Base-by-base conservation (phyloP, 495 filamentous ascomycete species). In the Letharia columbiana region DNA sequence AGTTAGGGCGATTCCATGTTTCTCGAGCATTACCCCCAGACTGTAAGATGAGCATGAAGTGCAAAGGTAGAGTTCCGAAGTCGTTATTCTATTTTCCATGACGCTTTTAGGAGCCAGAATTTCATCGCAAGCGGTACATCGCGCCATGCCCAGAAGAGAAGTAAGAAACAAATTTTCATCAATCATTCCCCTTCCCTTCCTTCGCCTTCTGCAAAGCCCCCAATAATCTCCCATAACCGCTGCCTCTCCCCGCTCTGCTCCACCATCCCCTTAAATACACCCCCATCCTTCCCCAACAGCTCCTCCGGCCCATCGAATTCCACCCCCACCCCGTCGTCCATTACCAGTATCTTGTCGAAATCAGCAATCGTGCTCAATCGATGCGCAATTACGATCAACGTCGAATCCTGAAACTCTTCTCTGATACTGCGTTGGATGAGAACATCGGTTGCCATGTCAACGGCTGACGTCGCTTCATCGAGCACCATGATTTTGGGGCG, bases 391-490 rank as follows among this genome's bases (percentile, higher is more conserved):
- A 94, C 91, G n/a, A 95, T 71, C 13, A 95, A 74, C 0, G 91
- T 92, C 15, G 82, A 80, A n/a, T 84, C 84, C 66, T 87, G 83
- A 64, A 94, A 95, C 73, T 92, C 89, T 59, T 89, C 85, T 20
- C 91, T 82, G 67, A 96, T 95, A 60, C 83, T 88, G 17, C 87
- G 81, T 76, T 96, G 91, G 68, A 96, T 94, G 20, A 92, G 77
- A 9, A 82, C 78, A 73, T 96, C 92, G 0, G 90, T 94, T 47
- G 86, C 83, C 87, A 91, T 91, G 74, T 96, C 92, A 7, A 96
- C 90, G 4, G 92, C 89, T 7, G 85, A 89, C 0, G 92, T 96
- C 0, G 92, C 92, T 76, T 96, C 92, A 72, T 96, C 92, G 13
- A 96, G 81, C 12, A 96, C 86, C 83, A 96, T 88, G 66, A 96